Percentiles rank a stretch among this genome's conserved stretches.
phyloP scores from a whole-genome alignment of 2,329 filamentous ascomycete genomes.

The Colletotrichum kahawae region DNA sequence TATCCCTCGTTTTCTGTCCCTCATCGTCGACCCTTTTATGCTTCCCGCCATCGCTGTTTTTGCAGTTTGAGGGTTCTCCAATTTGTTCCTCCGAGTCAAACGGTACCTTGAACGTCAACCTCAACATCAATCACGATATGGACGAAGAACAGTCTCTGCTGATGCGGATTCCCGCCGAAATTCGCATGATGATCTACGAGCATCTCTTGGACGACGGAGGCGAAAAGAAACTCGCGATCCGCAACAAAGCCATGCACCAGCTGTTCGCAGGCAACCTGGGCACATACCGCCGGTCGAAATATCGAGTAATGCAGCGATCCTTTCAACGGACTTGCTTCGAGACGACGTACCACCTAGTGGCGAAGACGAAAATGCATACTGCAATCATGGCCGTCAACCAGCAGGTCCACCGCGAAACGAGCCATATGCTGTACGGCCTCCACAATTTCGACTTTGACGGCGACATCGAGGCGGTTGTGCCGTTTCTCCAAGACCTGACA shows the following conservation, averaged over 20 bases:
- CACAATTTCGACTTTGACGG: constrained; percentile 65
- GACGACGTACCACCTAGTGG: constrained; percentile 61
- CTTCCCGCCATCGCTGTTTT: background rate
- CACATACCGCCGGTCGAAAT: constrained; percentile 36
- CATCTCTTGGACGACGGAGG: constrained; percentile 48
- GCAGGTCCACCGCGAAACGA: constrained; percentile 59
- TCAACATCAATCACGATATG: background rate
- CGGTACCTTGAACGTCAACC: background rate
- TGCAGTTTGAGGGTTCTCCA: background rate
- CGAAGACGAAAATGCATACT: constrained; percentile 45
- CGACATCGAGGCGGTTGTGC: constrained; percentile 63
- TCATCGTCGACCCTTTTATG: background rate
- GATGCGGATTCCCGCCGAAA: constrained; percentile 43
- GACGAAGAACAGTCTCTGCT: constrained; percentile 10
- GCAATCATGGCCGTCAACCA: constrained; percentile 51
- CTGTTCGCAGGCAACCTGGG: background rate
- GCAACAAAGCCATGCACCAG: constrained; percentile 36
- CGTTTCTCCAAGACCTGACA: constrained; percentile 64
- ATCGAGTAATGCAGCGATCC: constrained; percentile 45
- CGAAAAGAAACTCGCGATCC: constrained; percentile 42
- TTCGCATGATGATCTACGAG: constrained; percentile 48
- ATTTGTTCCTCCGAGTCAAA: background rate
- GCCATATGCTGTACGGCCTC: constrained; percentile 57
- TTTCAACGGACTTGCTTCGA: constrained; percentile 45
- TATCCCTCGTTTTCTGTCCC: background rate